Conservation (phyloP, 257 asterid species). For the Przewalskia tangutica region DNA sequence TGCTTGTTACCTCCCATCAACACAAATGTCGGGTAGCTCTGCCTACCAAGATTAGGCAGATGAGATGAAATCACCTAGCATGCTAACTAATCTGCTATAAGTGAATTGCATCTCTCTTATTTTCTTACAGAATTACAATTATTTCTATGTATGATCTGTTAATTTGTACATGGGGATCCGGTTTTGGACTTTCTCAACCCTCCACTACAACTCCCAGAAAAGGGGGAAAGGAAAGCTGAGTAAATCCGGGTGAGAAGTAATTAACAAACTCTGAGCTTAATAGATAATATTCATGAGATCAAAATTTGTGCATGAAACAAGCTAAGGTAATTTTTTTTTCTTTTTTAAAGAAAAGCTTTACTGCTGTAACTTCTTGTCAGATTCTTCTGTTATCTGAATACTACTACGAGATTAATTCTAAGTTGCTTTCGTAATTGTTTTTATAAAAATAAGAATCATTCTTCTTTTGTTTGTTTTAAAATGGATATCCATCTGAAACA, state of each 20-base stretch:
- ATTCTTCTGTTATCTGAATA: background rate
- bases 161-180: background rate
- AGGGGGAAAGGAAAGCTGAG: background rate
- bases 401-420: background rate
- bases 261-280: background rate
- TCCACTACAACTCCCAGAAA: background rate
- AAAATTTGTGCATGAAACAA: background rate
- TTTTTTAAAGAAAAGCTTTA: background rate
- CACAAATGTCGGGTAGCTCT: background rate
- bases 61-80: background rate
- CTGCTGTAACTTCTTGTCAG: background rate
- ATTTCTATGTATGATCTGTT: background rate
- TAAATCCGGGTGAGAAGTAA: background rate
- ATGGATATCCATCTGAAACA: slow-evolving; percentile 7
- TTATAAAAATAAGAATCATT: background rate
- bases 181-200: background rate
- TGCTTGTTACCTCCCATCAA: background rate
- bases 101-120: background rate
- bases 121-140: background rate
- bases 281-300: background rate
- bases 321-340: background rate
- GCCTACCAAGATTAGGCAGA: background rate
- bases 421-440: background rate
- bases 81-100: background rate
- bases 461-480: background rate